A percentile compares a stretch with the other conserved stretches of the same genome.
Evolutionary conservation across 108 stramenopile genomes (phyloP).

Genomic region (Nitzschia inconspicua): DNA sequence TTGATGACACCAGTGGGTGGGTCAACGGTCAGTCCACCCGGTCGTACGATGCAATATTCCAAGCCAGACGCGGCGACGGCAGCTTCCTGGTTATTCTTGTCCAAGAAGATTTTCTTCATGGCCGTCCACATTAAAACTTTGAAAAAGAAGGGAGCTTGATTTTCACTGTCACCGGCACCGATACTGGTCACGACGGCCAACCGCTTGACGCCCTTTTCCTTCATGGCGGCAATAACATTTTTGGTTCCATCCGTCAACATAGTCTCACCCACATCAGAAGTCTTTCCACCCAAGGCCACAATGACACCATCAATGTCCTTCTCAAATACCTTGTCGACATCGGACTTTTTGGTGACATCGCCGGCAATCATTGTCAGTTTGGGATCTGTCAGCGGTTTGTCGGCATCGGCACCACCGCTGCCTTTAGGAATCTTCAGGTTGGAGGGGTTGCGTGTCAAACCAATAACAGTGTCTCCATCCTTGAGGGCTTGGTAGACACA

Average conservation of each 20-base stretch:
- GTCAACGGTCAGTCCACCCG: constrained; percentile 95
- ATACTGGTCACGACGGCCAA: constrained; percentile 95
- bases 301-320: constrained; percentile 86
- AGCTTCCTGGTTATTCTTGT: constrained; percentile 97
- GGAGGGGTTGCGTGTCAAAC: constrained; percentile 77
- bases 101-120: constrained; percentile 94
- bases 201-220: constrained; percentile 86
- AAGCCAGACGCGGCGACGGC: constrained; percentile 75
- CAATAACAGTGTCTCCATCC: constrained; percentile 83
- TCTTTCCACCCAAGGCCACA: constrained; percentile 95
- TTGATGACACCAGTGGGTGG: constrained; percentile 96
- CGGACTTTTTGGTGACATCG: constrained; percentile 76
- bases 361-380: constrained; percentile 85
- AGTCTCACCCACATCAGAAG: constrained; percentile 88
- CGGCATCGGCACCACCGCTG: constrained; percentile 76
- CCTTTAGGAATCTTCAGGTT: constrained; percentile 81
- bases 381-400: constrained; percentile 51
- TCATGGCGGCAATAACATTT: constrained; percentile 91
- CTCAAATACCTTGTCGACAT: constrained; percentile 89
- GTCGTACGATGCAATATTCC: constrained; percentile 95
- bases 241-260: constrained; percentile 95
- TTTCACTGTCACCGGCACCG: constrained; percentile 94
- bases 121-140: constrained; percentile 95
- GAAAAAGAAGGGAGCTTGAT: constrained; percentile 92
- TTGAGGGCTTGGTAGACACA: constrained; percentile 86